phyloP scores from a whole-genome alignment of 805 yeast species.

The Candida methanosorbosa region DNA sequence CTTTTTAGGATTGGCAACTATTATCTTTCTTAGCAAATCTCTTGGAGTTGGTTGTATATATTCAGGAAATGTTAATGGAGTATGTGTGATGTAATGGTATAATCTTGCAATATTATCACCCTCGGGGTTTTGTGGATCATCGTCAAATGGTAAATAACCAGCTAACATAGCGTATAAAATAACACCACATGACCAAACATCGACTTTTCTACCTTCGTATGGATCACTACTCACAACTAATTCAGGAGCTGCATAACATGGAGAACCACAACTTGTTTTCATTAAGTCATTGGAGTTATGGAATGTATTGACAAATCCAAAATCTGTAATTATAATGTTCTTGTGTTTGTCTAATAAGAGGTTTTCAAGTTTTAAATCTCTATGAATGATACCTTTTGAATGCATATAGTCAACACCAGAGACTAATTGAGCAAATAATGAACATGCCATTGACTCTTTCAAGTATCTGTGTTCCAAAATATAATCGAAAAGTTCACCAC shows the following conservation, averaged over 20 bases:
- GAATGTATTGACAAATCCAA: conserved; percentile 92
- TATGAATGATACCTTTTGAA: conserved; percentile 71
- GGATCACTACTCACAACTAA: conserved; percentile 80
- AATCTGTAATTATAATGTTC: conserved; percentile 81
- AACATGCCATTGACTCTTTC: conserved; percentile 80
- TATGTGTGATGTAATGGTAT: conserved; percentile 84
- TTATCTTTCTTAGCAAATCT: conserved; percentile 76
- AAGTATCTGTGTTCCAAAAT: conserved; percentile 79
- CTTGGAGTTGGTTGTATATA: conserved; percentile 85
- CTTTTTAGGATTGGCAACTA: conserved; percentile 75
- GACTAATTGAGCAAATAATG: conserved; percentile 85
- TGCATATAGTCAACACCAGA: conserved; percentile 91
- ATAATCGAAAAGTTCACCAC: conserved; percentile 93
- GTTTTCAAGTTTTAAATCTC: conserved; percentile 71
- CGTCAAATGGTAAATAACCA: conserved; percentile 96
- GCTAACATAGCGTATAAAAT: conserved; percentile 94
- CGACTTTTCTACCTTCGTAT: conserved; percentile 89
- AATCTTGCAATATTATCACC: conserved; percentile 88
- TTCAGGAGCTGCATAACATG: conserved; percentile 98
- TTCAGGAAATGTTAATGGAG: conserved; percentile 93
- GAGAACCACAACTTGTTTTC: conserved; percentile 95
- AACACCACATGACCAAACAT: conserved; percentile 96
- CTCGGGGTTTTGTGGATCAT: conserved; percentile 93
- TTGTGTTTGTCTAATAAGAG: conserved; percentile 75
- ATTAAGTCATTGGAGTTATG: conserved; percentile 58